phyloP scores from a whole-genome alignment of 768 basidiomycete genomes.

The Boletellus emodensis region DNA sequence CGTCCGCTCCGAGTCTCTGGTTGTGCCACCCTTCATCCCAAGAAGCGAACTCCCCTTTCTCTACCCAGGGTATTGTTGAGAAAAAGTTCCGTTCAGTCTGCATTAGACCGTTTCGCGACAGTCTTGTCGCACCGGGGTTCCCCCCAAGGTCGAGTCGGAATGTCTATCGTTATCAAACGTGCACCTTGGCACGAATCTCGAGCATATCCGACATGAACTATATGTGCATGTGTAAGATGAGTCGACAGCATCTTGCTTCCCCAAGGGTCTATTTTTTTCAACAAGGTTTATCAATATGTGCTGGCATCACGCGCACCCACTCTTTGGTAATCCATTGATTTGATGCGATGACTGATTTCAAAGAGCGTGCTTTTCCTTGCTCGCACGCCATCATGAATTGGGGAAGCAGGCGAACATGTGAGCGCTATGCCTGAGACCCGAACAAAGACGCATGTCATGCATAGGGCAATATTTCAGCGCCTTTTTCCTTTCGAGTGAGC shows the following conservation, averaged over 20 bases:
- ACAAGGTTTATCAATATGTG: neutral
- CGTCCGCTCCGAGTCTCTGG: no score
- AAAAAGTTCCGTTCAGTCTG: neutral
- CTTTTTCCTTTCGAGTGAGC: no score
- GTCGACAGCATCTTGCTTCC: neutral
- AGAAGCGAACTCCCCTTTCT: neutral
- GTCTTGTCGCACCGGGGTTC: neutral
- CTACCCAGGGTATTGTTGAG: neutral
- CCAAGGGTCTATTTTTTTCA: neutral
- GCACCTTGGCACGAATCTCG: neutral
- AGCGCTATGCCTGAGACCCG: no score
- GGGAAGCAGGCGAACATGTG: no score
- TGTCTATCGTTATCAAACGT: neutral
- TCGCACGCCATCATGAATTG: no score
- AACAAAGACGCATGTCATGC: no score
- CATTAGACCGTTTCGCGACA: slow-evolving; percentile 5
- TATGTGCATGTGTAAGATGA: neutral
- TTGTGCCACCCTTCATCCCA: neutral
- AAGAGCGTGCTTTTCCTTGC: no score
- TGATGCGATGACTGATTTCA: no score
- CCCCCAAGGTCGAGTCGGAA: neutral
- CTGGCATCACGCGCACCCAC: neutral
- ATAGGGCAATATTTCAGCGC: no score
- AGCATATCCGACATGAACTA: neutral
- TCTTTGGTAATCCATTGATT: no score